phyloP scores from a whole-genome alignment of 129 eudicot genomes.

The Artemisia tridentata region DNA sequence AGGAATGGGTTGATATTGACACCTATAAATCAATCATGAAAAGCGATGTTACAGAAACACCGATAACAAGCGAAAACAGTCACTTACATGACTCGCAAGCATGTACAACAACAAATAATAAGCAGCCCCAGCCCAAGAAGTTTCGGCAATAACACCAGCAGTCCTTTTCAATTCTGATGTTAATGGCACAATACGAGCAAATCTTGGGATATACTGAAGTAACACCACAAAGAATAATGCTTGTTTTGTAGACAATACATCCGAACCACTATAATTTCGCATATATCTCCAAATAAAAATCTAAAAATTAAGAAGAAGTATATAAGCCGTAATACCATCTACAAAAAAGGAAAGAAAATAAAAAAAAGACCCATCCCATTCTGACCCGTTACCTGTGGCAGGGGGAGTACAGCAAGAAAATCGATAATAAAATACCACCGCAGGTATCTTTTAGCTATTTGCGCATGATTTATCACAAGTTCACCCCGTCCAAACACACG shows the following conservation, averaged over 20 bases:
- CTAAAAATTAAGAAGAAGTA: conserved; percentile 41
- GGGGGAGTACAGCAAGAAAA: conserved; percentile 75
- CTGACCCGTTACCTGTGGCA: conserved; percentile 65
- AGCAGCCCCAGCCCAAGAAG: conserved; percentile 98
- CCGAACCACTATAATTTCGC: conserved; percentile 57
- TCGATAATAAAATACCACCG: conserved; percentile 70
- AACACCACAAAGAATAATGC: conserved; percentile 62
- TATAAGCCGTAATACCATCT: not conserved
- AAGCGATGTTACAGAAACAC: not conserved
- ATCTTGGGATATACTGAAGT: conserved; percentile 78
- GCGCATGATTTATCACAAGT: conserved; percentile 79
- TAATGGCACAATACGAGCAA: conserved; percentile 60
- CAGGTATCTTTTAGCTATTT: conserved; percentile 80
- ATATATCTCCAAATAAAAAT: conserved; percentile 83
- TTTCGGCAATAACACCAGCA: conserved; percentile 86
- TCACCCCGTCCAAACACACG: conserved; percentile 95
- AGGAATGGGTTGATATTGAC: no score
- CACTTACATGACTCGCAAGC: conserved; percentile 92
- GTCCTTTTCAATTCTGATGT: conserved; percentile 85
- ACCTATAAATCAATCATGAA: no score
- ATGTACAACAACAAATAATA: conserved; percentile 78
- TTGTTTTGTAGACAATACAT: conserved; percentile 71
- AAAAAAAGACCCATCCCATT: not conserved
- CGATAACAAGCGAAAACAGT: not conserved
- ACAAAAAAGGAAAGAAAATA: no score